phyloP scores from a whole-genome alignment of 805 yeast species.

The Wickerhamiella alocasiicola region DNA sequence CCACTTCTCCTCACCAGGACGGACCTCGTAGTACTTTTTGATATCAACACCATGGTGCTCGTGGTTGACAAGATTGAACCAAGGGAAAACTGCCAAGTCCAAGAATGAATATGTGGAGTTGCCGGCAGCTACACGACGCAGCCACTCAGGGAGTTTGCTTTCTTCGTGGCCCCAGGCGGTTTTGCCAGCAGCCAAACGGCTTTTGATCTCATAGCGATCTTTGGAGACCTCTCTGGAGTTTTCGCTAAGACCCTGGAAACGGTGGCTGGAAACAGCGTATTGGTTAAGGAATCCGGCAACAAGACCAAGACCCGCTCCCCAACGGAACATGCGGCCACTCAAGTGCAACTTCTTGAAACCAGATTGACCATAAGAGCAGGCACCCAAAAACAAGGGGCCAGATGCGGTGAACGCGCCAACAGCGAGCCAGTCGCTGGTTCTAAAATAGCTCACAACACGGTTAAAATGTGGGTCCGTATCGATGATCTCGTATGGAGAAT shows the following conservation, averaged over 20 bases:
- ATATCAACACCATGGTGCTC: constrained; percentile 72
- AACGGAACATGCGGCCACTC: constrained; percentile 50
- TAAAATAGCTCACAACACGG: constrained; percentile 60
- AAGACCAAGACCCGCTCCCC: constrained; percentile 49
- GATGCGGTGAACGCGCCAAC: constrained; percentile 38
- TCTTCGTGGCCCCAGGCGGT: constrained; percentile 48
- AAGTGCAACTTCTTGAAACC: constrained; percentile 36
- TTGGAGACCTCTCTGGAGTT: constrained; percentile 54
- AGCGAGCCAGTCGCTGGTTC: constrained; percentile 49
- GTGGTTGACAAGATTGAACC: constrained; percentile 73
- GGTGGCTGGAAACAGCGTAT: constrained; percentile 49
- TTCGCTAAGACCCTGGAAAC: constrained; percentile 72
- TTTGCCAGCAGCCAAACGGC: constrained; percentile 48
- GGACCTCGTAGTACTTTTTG: constrained; percentile 37
- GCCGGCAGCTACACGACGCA: constrained; percentile 64
- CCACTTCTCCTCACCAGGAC: constrained; percentile 48
- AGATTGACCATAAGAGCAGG: constrained; percentile 39
- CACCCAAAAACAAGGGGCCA: constrained; percentile 37
- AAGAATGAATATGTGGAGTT: constrained; percentile 62
- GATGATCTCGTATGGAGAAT: constrained; percentile 35
- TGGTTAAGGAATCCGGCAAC: constrained; percentile 65
- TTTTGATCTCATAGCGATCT: constrained; percentile 65
- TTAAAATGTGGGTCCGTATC: constrained; percentile 69
- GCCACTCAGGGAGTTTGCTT: constrained; percentile 51
- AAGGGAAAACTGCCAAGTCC: constrained; percentile 51